These are phyloP conservation scores for Angomonas desouzai DNA, from an alignment of 208 protist species.

Conservation along the genomic window DNA sequence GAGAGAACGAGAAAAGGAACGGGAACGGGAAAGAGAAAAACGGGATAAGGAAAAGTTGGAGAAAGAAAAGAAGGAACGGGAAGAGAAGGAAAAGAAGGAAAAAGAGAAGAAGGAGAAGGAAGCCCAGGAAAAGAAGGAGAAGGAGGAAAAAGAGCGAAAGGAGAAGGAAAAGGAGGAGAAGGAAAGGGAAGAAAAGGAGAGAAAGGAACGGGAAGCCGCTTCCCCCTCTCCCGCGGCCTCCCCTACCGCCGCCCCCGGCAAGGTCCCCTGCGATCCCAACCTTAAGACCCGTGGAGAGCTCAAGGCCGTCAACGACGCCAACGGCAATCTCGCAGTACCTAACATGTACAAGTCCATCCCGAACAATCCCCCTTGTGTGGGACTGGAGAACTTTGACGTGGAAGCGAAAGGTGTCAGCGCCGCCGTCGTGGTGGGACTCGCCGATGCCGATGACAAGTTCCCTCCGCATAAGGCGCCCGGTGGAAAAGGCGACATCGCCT, in stretches of 20 bases:
- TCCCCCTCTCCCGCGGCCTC: too few relatives aligned
- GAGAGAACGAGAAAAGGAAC: background rate
- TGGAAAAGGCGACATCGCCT: constrained; percentile 19
- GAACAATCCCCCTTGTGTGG: constrained; percentile 18
- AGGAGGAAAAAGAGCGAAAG: background rate
- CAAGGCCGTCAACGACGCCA: constrained; percentile 19
- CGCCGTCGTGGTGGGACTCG: constrained; percentile 33
- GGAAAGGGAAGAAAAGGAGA: constrained; percentile 1
- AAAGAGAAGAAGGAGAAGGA: constrained; percentile 6
- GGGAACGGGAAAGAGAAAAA: constrained; percentile 1
- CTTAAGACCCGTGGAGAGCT: constrained; percentile 20
- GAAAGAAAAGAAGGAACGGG: constrained; percentile 2
- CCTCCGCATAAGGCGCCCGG: constrained; percentile 24
- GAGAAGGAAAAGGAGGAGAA: constrained; percentile 5
- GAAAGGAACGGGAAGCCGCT: constrained; percentile 4
- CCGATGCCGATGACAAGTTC: constrained; percentile 20
- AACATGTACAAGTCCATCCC: constrained; percentile 30
- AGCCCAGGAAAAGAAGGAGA: constrained; percentile 1
- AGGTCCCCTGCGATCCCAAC: constrained; percentile 1
- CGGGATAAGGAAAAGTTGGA: background rate
- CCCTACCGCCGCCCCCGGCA: too few relatives aligned
- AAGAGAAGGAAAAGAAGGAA: background rate
- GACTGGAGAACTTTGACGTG: constrained; percentile 25
- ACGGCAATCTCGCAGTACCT: constrained; percentile 42
- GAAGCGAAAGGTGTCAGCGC: constrained; percentile 11